Base-by-base conservation (phyloP, 495 filamentous ascomycete species). In the Podospora pseudocomata region DNA sequence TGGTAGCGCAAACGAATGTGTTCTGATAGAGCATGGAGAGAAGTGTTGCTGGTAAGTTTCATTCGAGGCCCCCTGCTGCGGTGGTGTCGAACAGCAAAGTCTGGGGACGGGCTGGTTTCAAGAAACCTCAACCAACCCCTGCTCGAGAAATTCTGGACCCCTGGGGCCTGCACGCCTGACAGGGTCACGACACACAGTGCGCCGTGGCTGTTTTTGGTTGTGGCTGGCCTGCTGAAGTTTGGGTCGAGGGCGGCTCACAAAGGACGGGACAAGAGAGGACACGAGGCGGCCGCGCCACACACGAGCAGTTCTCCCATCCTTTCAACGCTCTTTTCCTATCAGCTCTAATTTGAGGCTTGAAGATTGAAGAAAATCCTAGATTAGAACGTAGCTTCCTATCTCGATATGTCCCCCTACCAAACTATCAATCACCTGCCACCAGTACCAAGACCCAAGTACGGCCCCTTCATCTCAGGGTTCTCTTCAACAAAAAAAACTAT, bases 61-160 rank as follows among this genome's bases (percentile, higher is more conserved):
- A 66, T 34, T 67, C 39, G 56, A 60, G 67, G 58, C 71, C 71
- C 70, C 64, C 67, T 66, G 62, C 54, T 67, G 23, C 23, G 60
- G 49, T 66, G 70, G 70, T 66, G 67, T 49, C 55, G 65, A 65
- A 59, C 23, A 32, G 65, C 27, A 66, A 66, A 68, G 67, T 74
- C 64, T 71, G 67, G 67, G 67, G 72, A 60, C 54, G 49, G 63
- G 63, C 60, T 39, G 63, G 71, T 76, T 76, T 73, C 71, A 76
- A 73, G 67, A 75, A 68, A 66, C 69, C 69, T 68, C 26, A 64
- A 63, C 61, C 39, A 39, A 73, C 73, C 74, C 74, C 71, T 73
- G 71, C 69, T 65, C 28, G 63, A 67, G 57, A 56, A 19, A 54
- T 65, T 67, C 54, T 67, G 58, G 60, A 65, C 70, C 72, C 70